phyloP scores from a whole-genome alignment of 345 rosid genomes.

The Nasturtium officinale region DNA sequence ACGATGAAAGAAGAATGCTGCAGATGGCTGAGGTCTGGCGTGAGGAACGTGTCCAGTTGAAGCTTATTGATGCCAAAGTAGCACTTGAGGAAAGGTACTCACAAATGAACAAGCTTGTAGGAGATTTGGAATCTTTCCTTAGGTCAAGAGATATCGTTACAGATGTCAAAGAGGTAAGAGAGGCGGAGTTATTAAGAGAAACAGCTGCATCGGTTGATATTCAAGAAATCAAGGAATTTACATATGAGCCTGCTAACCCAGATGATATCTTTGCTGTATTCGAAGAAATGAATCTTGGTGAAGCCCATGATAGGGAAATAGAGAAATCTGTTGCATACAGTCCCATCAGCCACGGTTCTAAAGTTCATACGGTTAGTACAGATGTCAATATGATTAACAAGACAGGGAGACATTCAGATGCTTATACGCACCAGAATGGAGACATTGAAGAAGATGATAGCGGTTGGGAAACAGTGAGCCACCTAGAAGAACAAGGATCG shows the following conservation, averaged over 20 bases:
- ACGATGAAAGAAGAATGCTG: constrained; percentile 86
- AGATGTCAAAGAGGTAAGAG: constrained; percentile 44
- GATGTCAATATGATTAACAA: constrained; percentile 45
- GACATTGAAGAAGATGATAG: constrained; percentile 86
- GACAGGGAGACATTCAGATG: constrained; percentile 50
- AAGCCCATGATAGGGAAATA: constrained; percentile 46
- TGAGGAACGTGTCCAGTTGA: constrained; percentile 95
- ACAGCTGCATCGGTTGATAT: constrained; percentile 61
- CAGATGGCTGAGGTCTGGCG: constrained; percentile 99
- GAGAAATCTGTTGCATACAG: constrained; percentile 47
- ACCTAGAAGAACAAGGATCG: constrained; percentile 87
- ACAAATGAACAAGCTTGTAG: constrained; percentile 59
- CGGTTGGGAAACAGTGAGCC: constrained; percentile 98
- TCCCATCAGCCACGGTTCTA: constrained; percentile 54
- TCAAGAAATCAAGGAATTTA: constrained; percentile 67
- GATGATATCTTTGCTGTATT: constrained; percentile 75
- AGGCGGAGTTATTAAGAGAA: constrained; percentile 52
- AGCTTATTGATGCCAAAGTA: constrained; percentile 79
- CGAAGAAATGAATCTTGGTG: constrained; percentile 63
- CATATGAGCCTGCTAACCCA: constrained; percentile 64
- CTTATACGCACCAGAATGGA: constrained; percentile 48
- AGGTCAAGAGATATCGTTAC: constrained; percentile 49
- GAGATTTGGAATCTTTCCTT: constrained; percentile 62
- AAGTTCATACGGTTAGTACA: constrained; percentile 51
- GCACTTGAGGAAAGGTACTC: constrained; percentile 53